Percentiles rank a stretch among this genome's conserved stretches.
phyloP scores from a whole-genome alignment of 1,139 yeast species.

The Yamadazyma membranifaciens region DNA sequence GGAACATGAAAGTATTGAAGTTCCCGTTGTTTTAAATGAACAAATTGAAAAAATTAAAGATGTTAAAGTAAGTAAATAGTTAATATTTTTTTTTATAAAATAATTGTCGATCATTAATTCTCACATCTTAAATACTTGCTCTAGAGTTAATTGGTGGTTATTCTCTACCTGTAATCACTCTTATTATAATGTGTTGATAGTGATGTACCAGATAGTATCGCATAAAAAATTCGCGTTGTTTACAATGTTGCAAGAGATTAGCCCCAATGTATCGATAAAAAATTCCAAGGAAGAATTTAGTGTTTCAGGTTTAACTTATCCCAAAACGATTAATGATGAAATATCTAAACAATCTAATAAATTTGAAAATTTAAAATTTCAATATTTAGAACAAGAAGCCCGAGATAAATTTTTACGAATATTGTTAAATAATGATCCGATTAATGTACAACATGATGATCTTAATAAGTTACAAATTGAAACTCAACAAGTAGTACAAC shows the following conservation, averaged over 20 bases:
- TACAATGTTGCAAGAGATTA: constrained; percentile 4
- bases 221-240: constrained; percentile 3
- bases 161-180: no score
- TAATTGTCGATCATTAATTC: no score
- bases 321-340: constrained; percentile 29
- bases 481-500: constrained; percentile 18
- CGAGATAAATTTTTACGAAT: constrained; percentile 56
- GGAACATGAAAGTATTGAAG: constrained; percentile 43
- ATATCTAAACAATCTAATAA: constrained; percentile 34
- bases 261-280: constrained; percentile 8
- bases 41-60: constrained; percentile 40
- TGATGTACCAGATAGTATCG: no score
- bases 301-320: constrained; percentile 19
- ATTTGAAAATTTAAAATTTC: constrained; percentile 54
- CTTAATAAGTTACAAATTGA: constrained; percentile 18
- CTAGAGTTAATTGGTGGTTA: no score
- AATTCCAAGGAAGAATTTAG: constrained; percentile 15
- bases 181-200: no score
- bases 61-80: constrained; percentile 22
- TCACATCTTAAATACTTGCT: no score
- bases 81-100: no score
- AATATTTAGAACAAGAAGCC: constrained; percentile 67
- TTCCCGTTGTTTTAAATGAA: constrained; percentile 40
- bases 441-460: constrained; percentile 19
- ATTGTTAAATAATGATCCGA: constrained; percentile 14